phyloP scores from a whole-genome alignment of 352 stramenopile species.

The Phytophthora pinifolia region DNA sequence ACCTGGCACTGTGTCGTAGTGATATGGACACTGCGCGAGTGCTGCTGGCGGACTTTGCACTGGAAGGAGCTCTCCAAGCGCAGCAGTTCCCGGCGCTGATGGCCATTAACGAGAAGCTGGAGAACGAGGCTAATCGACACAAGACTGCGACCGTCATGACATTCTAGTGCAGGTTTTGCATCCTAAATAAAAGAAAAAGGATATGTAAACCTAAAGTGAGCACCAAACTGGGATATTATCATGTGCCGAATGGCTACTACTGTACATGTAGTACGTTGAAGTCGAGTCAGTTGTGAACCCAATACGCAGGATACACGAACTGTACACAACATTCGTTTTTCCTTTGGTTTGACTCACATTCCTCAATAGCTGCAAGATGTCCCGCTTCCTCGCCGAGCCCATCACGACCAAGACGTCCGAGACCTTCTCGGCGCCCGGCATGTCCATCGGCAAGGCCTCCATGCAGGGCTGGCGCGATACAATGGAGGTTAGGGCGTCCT shows the following conservation, averaged over 20 bases:
- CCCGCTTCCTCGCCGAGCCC: slow-evolving; percentile 82
- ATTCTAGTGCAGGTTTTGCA: neutral
- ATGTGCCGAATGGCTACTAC: too few relatives aligned
- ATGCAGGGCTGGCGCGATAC: slow-evolving; percentile 88
- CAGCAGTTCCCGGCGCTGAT: slow-evolving; percentile 44
- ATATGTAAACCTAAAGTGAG: too few relatives aligned
- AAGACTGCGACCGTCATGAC: neutral
- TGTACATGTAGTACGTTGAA: too few relatives aligned
- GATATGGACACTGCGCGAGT: slow-evolving; percentile 27
- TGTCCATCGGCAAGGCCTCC: slow-evolving; percentile 65
- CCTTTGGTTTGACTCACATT: slow-evolving; percentile 1
- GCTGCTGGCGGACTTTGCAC: slow-evolving; percentile 31
- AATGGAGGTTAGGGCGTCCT: slow-evolving; percentile 67
- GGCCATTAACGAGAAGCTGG: slow-evolving; percentile 22
- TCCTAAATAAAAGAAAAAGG: too few relatives aligned
- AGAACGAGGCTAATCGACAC: slow-evolving; percentile 1
- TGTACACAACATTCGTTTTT: neutral
- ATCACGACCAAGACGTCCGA: slow-evolving; percentile 73
- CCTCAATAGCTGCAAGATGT: slow-evolving; percentile 43
- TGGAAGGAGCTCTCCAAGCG: slow-evolving; percentile 47
- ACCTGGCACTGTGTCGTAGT: slow-evolving; percentile 26
- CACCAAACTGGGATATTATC: too few relatives aligned
- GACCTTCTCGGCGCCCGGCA: slow-evolving; percentile 36
- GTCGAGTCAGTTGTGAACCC: slow-evolving; percentile 1
- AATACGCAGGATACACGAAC: slow-evolving; percentile 6